Evolutionary conservation across 331 rosid species (phyloP), one percentile per base, ranked within the genome.

Genomic region (Phaseolus coccineus): DNA sequence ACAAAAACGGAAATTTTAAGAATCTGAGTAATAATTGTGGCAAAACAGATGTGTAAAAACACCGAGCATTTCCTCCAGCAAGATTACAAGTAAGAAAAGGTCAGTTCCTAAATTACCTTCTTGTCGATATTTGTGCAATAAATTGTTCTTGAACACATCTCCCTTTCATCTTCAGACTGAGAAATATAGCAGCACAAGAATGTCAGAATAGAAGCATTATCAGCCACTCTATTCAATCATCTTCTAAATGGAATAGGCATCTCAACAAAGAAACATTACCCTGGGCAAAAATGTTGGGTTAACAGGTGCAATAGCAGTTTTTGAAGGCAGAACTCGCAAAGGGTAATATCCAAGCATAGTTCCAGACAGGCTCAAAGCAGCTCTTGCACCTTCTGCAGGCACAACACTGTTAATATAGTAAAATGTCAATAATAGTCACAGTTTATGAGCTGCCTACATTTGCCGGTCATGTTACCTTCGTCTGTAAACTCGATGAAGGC

Each of bases 291-390:
- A 93, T 61, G 97, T 85, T 22, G 98, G 99, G 75, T 96, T 91
- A 76, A 96, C 99, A 6, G 98, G 99, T 42, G 99, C 98, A 85
- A 96, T 96, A 63, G 98, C 99, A 85, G 99, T 96, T 84, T 96
- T 96, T 53, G 98, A 96, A 85, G 99, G 99, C 68, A 96, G 98
- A 84, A 96, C 98, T 84, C 94, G 86, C 58, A 96, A 87, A 2
- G 98, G 98, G 30, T 93, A 96, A 70, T 87, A 93, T 12, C 99
- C 99, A 28, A 96, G 97, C 96, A 96, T 92, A 44, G 99, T 96
- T 62, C 98, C 99, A 6, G 99, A 93, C 66, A 96, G 92, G 89
- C 51, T 93, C 81, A 91, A 81, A 75, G 99, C 97, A 90, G 94
- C 86, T 87, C 97, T 85, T 76, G 99, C 99, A 84, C 99, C 90